These are phyloP conservation scores for Leccinum angustisporum DNA, from an alignment of 1,284 basidiomycete genomes.

Conservation along the genomic window DNA sequence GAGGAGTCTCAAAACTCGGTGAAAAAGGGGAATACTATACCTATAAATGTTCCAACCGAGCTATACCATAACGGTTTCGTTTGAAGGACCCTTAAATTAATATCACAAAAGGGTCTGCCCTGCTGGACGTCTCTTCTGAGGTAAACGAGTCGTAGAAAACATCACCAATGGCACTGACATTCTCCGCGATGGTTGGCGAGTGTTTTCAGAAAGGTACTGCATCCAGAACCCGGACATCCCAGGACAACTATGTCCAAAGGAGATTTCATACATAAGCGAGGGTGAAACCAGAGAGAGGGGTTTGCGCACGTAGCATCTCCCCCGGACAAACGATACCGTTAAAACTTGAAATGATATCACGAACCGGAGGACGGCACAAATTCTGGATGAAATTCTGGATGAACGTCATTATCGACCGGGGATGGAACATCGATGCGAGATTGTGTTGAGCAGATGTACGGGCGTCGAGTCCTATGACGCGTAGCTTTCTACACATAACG, in stretches of 20 bases:
- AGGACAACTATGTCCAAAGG: conserved; percentile 45
- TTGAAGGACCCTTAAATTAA: no score
- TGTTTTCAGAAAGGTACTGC: conserved; percentile 69
- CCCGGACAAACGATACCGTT: conserved; percentile 52
- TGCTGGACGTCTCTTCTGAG: conserved; percentile 35
- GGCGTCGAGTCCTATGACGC: conserved; percentile 34
- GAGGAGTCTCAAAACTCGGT: no score
- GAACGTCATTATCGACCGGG: no score
- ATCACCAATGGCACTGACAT: conserved; percentile 57
- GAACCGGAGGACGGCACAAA: no score
- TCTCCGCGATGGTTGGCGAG: conserved; percentile 66
- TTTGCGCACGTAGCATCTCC: conserved; percentile 60
- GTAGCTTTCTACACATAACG: conserved; percentile 36
- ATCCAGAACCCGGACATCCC: conserved; percentile 66
- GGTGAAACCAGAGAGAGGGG: conserved; percentile 27
- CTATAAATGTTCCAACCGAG: no score
- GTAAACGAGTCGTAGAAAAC: conserved; percentile 67
- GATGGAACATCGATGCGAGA: no score
- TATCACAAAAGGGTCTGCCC: no score
- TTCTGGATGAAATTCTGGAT: no score
- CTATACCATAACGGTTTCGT: no score
- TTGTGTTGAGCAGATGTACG: conserved; percentile 30
- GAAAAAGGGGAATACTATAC: no score
- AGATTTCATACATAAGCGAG: neutral
- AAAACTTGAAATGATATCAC: conserved; percentile 46